Evolutionary conservation across 495 filamentous ascomycete species (phyloP).

Genomic region (Amphirosellinia nigrospora): DNA sequence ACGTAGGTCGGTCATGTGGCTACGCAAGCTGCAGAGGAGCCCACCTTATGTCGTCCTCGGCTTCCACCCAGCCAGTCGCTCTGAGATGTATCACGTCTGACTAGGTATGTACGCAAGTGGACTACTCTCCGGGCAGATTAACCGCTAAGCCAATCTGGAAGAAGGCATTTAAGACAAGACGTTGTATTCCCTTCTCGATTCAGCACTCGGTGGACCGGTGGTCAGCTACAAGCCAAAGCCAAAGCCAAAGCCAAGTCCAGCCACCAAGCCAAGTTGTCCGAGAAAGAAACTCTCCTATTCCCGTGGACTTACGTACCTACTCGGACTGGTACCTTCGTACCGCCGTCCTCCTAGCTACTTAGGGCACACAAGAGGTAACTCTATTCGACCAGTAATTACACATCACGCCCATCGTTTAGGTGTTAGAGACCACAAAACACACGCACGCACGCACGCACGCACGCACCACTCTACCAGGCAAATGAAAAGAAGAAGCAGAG

Average conservation of each 20-base stretch:
- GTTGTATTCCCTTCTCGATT: not conserved
- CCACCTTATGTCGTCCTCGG: not conserved
- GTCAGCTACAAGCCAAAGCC: not conserved
- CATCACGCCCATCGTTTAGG: not conserved
- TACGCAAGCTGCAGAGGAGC: not conserved
- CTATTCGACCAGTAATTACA: not conserved
- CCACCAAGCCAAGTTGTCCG: not conserved
- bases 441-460: not conserved
- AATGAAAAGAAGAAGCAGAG: not conserved
- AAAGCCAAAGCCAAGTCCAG: not conserved
- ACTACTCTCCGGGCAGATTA: not conserved
- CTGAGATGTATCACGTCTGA: not conserved
- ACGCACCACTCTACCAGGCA: not conserved
- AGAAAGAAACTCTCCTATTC: not conserved
- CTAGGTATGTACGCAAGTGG: not conserved
- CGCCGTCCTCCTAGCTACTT: not conserved
- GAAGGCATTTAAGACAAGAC: not conserved
- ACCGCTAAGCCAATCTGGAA: no score
- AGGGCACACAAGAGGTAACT: not conserved
- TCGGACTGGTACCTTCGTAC: not conserved
- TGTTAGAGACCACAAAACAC: not conserved
- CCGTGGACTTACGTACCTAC: not conserved
- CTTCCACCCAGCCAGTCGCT: not conserved
- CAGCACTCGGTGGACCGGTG: not conserved
- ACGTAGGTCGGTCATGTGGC: not conserved